Base-by-base conservation (phyloP, 371 early-diverging fungal genomes). In the Thermomucor indicae-seudaticae region DNA sequence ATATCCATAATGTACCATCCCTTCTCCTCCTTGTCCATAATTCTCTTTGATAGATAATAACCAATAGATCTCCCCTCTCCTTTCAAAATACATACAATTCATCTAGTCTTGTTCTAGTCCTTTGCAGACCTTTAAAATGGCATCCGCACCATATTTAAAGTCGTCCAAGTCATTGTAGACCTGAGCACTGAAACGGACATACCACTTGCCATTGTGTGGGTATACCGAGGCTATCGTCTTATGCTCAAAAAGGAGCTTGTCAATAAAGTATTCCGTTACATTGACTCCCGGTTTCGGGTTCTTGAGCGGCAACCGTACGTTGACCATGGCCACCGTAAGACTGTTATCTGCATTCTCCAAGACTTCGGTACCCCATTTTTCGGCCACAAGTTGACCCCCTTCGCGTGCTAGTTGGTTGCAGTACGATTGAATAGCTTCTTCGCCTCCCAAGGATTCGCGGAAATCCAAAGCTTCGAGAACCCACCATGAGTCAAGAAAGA, bases 391-490 rank as follows among this genome's bases (percentile, higher is more conserved):
- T 14, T 73, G 46, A 6, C 85, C 88, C 12, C 82, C 84, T 37
- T 71, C 38, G 4, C 67, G 43, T 17, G 86, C 84, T 6, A 89
- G 55, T 4, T 65, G 49, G 47, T 78, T 76, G 32, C 68, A 76
- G 40, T 86, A 83, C 14, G 59, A 29, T 45, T 74, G 78, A 42
- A 85, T 84, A 17, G 56, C 65, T 6, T 74, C 64, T 52, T 85
- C 83, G 3, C 73, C 67, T 20, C 86, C 85, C 4, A 81, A 43
- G 11, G 71, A 65, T 24, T 75, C 47, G 27, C 78, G 78, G 45
- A 72, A 81, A n/a, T 70, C 66, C 3, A 85, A 40, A 0, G 83
- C 79, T 68, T n/a, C n/a, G n/a, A n/a, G n/a, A n/a, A n/a, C n/a
- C n/a, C n/a, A n/a, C n/a, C n/a, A n/a, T n/a, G n/a, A n/a, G n/a